These are phyloP conservation scores for Pseudocercospora eumusae DNA, from an alignment of 2,329 filamentous ascomycete genomes.

Conservation along the genomic window DNA sequence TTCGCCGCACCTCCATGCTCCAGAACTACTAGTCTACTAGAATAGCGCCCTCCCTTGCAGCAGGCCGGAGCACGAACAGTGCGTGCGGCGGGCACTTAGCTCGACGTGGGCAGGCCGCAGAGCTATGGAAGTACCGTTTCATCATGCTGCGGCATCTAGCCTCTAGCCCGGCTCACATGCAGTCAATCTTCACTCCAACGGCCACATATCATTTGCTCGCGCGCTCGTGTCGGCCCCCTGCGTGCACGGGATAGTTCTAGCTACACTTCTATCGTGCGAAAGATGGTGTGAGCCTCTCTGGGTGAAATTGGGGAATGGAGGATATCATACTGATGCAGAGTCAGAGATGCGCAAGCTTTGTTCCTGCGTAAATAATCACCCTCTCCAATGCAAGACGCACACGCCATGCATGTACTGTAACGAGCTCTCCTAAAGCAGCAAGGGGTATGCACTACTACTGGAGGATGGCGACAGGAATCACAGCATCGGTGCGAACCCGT, in stretches of 20 bases:
- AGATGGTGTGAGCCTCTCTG: conserved; percentile 1
- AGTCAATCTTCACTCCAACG: conserved; percentile 7
- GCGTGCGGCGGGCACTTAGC: conserved; percentile 3
- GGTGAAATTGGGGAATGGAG: no score
- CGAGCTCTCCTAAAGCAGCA: not conserved
- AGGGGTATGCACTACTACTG: not conserved
- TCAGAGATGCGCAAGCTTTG: not conserved
- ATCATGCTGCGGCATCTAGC: not conserved
- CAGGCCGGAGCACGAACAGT: not conserved
- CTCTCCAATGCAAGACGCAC: not conserved
- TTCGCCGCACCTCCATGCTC: no score
- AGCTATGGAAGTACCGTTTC: not conserved
- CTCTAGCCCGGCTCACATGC: conserved; percentile 3
- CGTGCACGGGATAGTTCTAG: not conserved
- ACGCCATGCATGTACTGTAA: not conserved
- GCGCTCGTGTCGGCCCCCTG: not conserved
- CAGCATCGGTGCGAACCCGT: not conserved
- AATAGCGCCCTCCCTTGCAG: no score
- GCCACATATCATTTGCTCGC: not conserved
- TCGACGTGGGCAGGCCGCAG: conserved; percentile 3
- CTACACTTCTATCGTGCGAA: no score
- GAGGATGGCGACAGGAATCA: not conserved
- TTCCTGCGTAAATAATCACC: not conserved
- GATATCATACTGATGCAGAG: no score
- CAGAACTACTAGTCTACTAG: no score